Evolutionary conservation across 2,329 filamentous ascomycete species (phyloP), one percentile per base, ranked within the genome.

Genomic region (Venturia oleaginea): DNA sequence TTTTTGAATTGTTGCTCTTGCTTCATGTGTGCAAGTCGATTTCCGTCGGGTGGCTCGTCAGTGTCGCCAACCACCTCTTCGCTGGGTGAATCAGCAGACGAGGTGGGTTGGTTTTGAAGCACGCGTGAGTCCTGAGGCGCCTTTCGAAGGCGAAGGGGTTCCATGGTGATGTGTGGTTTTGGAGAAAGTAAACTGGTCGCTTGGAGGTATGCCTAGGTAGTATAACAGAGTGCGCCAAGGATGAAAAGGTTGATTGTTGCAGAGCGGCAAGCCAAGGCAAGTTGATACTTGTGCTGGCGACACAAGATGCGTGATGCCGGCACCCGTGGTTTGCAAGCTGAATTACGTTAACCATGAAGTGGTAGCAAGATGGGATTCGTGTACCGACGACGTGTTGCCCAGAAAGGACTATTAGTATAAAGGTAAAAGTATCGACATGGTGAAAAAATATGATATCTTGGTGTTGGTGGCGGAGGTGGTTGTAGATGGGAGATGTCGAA

Each of bases 11-110:
- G 72, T 68, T 62, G 72, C 72, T 82, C 77, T 60, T 72, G 73
- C 40, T 51, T 51, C 37, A 46, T 48, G 15, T 46, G 54, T 51
- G 27, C 30, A 76, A 76, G 73, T 79, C 86, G 75, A 72, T 67
- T 68, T 72, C 77, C 71, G 77, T 97, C 92, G 70, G 92, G 92
- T 61, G 92, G 92, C 76, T 97, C 93, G 76, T 97, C 93, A 61
- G 87, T 82, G 71, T 97, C 93, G 68, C 89, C 84, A 65, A 82
- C 78, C 69, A 86, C 75, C 65, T 96, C 92, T 66, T 86, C 84
- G 63, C 62, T 63, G 15, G 40, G 57, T 43, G 64, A 61, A 22
- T 62, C 57, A 19, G 42, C 64, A 27, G 64, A 38, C 7, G 65
- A 66, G 7, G 64, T 66, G 24, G 65, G 65, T 55, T 66, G 65